phyloP scores from a whole-genome alignment of 2,329 filamentous ascomycete species.

The Chaetomiaceae sp. region DNA sequence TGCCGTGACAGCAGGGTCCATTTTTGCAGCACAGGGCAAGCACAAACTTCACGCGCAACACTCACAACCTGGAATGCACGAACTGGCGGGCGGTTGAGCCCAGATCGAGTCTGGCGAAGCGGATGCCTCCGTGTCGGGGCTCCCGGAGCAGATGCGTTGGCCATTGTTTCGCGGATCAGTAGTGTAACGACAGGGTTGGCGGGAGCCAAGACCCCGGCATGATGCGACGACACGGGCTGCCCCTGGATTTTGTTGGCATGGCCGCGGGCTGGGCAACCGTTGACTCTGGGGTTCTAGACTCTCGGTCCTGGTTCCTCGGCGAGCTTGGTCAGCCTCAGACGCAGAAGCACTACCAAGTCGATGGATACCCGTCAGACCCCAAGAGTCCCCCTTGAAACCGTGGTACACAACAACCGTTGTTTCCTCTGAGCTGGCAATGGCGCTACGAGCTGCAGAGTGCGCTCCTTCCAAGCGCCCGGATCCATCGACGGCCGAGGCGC shows the following conservation, averaged over 20 bases:
- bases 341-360: too few relatives aligned
- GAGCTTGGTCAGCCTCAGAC: too few relatives aligned
- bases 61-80: too few relatives aligned
- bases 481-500: slow-evolving; percentile 4
- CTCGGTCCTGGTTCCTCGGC: too few relatives aligned
- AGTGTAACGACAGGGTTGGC: not conserved
- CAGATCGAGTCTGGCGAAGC: too few relatives aligned
- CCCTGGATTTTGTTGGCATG: not conserved
- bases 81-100: too few relatives aligned
- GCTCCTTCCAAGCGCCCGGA: slow-evolving; percentile 13
- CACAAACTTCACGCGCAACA: too few relatives aligned
- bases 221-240: slow-evolving; percentile 6
- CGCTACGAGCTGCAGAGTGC: not conserved
- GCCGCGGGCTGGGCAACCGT: not conserved
- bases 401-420: not conserved
- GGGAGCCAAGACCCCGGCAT: slow-evolving; percentile 4
- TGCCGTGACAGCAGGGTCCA: too few relatives aligned
- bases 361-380: not conserved
- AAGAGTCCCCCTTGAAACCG: slow-evolving; percentile 4
- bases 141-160: not conserved
- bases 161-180: slow-evolving; percentile 9
- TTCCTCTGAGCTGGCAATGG: not conserved
- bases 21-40: too few relatives aligned
- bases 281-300: too few relatives aligned
- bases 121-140: too few relatives aligned